Evolutionary conservation across 169 alveolate species (phyloP).

Genomic region (Toxoplasma gondii): DNA sequence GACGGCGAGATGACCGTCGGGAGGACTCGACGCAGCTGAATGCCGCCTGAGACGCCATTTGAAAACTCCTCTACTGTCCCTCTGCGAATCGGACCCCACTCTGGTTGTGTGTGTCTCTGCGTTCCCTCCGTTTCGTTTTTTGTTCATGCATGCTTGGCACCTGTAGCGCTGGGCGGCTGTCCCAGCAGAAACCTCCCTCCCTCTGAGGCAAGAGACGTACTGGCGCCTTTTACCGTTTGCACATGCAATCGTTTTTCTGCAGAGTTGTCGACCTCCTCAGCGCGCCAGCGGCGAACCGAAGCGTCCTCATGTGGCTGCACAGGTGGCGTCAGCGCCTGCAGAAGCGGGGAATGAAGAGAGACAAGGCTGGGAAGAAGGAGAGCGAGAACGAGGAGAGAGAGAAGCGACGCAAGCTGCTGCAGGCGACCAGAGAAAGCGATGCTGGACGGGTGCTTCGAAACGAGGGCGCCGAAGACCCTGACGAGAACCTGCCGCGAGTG

Average conservation of each 20-base stretch:
- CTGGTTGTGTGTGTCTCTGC: too few species aligned
- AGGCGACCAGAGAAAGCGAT: background rate
- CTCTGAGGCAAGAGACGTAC: too few species aligned
- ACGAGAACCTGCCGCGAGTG: background rate
- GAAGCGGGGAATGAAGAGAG: background rate
- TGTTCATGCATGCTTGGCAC: too few species aligned
- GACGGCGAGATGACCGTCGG: too few species aligned
- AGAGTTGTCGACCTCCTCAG: background rate
- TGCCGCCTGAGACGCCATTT: too few species aligned
- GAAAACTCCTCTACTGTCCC: too few species aligned
- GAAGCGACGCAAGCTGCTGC: background rate
- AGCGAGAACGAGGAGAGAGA: background rate
- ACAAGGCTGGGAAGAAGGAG: background rate
- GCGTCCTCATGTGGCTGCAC: background rate
- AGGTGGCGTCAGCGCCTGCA: background rate
- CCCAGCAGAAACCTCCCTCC: too few species aligned
- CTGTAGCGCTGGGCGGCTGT: too few species aligned
- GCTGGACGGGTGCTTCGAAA: background rate
- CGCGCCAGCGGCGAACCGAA: background rate
- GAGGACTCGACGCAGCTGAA: too few species aligned
- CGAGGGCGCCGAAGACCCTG: background rate
- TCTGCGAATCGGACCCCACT: too few species aligned
- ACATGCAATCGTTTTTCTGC: background rate
- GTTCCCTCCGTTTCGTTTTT: too few species aligned
- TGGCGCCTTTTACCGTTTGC: too few species aligned